A percentile compares a stretch with the other conserved stretches of the same genome.
Conservation (phyloP, 2,329 filamentous ascomycete genomes). For the Aspergillus pseudoterreus region DNA sequence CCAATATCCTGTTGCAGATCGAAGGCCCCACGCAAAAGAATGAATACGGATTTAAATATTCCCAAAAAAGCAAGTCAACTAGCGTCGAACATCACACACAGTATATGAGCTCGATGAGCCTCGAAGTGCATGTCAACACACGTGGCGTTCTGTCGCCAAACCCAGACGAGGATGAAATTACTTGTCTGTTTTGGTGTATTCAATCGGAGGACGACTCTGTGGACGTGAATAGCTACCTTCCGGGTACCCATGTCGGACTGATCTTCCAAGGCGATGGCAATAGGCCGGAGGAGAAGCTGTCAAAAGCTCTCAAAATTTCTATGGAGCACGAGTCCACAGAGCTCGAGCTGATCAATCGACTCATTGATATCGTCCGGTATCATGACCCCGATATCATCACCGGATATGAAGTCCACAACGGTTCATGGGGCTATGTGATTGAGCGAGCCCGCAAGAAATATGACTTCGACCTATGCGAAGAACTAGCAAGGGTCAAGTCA, state of each 20-base stretch:
- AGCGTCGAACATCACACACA: slow-evolving; percentile 79
- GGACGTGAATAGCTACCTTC: slow-evolving; percentile 46
- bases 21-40: slow-evolving; percentile 82
- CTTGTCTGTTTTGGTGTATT: slow-evolving; percentile 85
- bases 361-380: slow-evolving; percentile 79
- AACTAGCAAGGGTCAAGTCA: slow-evolving; percentile 82
- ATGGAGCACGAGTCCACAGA: slow-evolving; percentile 75
- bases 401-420: slow-evolving; percentile 89
- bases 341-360: slow-evolving; percentile 76
- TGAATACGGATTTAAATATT: slow-evolving; percentile 79
- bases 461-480: slow-evolving; percentile 85
- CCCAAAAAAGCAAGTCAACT: slow-evolving; percentile 68
- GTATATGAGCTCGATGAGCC: slow-evolving; percentile 95
- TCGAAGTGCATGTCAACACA: slow-evolving; percentile 90
- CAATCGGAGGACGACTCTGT: slow-evolving; percentile 67
- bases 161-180: slow-evolving; percentile 83
- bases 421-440: slow-evolving; percentile 93
- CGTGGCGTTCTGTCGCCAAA: slow-evolving; percentile 78
- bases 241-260: slow-evolving; percentile 63
- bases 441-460: slow-evolving; percentile 83
- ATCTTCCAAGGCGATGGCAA: slow-evolving; percentile 66
- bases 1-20: slow-evolving; percentile 68
- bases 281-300: slow-evolving; percentile 57
- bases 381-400: slow-evolving; percentile 90
- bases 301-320: slow-evolving; percentile 58